A percentile compares a stretch with the other conserved stretches of the same genome.
phyloP scores from a whole-genome alignment of 768 basidiomycete species.

The Zangia roseola region DNA sequence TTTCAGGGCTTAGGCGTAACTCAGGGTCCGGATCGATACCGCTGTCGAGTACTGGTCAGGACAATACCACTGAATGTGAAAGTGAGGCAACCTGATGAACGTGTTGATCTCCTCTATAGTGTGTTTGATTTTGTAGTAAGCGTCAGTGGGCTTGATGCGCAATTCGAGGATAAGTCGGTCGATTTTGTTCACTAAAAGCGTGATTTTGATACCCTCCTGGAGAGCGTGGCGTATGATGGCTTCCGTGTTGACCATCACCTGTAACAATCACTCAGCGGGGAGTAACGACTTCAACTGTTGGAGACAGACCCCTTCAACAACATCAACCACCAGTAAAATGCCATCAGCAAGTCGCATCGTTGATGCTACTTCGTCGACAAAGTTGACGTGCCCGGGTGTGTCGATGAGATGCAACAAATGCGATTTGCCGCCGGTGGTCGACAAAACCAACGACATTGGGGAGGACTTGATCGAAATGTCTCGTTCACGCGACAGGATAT shows the following conservation, averaged over 20 bases:
- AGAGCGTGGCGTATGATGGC: slow-evolving; percentile 84
- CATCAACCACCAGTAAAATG: slow-evolving; percentile 91
- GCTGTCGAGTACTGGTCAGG: slow-evolving; percentile 34
- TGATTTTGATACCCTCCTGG: slow-evolving; percentile 86
- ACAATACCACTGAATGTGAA: background rate
- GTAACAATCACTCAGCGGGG: slow-evolving; percentile 13
- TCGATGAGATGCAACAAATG: slow-evolving; percentile 93
- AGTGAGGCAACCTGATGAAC: slow-evolving; percentile 73
- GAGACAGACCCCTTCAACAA: slow-evolving; percentile 88
- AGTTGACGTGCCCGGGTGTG: slow-evolving; percentile 98
- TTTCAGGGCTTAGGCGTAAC: slow-evolving; percentile 87
- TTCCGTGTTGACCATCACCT: slow-evolving; percentile 95
- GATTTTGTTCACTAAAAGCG: slow-evolving; percentile 95
- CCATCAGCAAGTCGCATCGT: slow-evolving; percentile 88
- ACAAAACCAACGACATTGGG: slow-evolving; percentile 90
- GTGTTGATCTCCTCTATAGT: slow-evolving; percentile 98
- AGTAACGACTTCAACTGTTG: slow-evolving; percentile 1
- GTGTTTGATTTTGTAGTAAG: slow-evolving; percentile 98
- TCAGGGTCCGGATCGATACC: slow-evolving; percentile 87
- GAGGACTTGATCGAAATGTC: slow-evolving; percentile 95
- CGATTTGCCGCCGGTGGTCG: slow-evolving; percentile 86
- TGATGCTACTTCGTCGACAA: slow-evolving; percentile 95
- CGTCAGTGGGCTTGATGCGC: slow-evolving; percentile 92
- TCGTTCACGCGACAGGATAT: slow-evolving; percentile 82
- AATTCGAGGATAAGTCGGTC: slow-evolving; percentile 96